phyloP scores from a whole-genome alignment of 164 flowering plant genomes.

The Kingdonia uniflora region DNA sequence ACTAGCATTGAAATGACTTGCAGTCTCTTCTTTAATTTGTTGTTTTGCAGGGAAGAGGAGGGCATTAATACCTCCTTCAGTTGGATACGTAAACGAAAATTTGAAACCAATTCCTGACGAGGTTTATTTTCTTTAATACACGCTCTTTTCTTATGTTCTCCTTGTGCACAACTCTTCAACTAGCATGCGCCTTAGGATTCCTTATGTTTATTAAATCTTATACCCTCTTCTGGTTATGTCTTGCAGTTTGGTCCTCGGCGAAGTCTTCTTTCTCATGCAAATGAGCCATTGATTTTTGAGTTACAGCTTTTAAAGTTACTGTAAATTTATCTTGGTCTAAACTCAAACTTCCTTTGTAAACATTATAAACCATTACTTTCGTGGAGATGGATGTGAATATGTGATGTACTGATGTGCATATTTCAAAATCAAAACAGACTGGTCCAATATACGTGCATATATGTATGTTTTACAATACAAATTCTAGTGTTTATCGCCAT shows the following conservation, averaged over 20 bases:
- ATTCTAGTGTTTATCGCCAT: background rate
- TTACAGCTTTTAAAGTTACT: background rate
- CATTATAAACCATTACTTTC: too few species aligned
- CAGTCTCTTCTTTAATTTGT: background rate
- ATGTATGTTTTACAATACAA: too few species aligned
- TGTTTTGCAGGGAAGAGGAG: constrained; percentile 4
- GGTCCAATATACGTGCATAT: too few species aligned
- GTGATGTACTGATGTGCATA: too few species aligned
- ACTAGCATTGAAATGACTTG: too few species aligned
- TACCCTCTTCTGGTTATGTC: background rate
- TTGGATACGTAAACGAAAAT: constrained; percentile 2
- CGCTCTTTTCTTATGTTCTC: background rate
- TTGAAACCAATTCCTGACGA: constrained; percentile 3
- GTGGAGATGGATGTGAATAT: too few species aligned
- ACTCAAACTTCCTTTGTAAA: too few species aligned
- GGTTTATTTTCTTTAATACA: background rate
- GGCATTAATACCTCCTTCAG: constrained; percentile 3
- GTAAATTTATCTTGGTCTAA: too few species aligned
- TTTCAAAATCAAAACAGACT: too few species aligned
- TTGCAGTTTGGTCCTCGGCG: constrained; percentile 4
- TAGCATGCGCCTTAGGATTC: background rate
- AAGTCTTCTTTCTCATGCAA: background rate
- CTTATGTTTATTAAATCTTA: background rate
- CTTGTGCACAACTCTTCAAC: background rate
- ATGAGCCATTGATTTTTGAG: constrained; percentile 1